Percentiles rank a stretch among this genome's conserved stretches.
Evolutionary conservation across 768 basidiomycete species (phyloP).

Genomic region (Leucocoprinus sp.): DNA sequence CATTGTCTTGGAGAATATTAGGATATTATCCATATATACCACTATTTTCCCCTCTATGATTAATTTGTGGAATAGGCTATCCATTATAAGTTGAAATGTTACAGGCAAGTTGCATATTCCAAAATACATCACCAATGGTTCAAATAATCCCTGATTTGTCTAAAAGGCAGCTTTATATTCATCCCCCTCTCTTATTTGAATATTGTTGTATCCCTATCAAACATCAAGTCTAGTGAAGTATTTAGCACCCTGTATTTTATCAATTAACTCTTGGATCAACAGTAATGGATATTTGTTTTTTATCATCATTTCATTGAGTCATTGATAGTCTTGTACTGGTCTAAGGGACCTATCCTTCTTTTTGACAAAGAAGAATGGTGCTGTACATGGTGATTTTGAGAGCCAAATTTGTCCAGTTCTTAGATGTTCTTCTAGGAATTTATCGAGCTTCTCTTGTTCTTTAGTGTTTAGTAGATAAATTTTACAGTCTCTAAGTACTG

Average conservation of each 20-base stretch:
- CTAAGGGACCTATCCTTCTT: constrained; percentile 18
- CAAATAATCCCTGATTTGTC: constrained; percentile 24
- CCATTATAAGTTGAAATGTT: constrained; percentile 25
- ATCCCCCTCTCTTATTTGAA: constrained; percentile 23
- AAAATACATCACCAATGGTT: constrained; percentile 33
- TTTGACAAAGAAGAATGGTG: constrained; percentile 17
- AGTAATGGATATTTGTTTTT: constrained; percentile 28
- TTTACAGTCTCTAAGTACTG: too few relatives aligned
- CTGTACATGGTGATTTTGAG: constrained; percentile 15
- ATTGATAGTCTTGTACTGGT: constrained; percentile 23
- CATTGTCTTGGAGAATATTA: constrained; percentile 22
- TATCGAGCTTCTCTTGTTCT: constrained; percentile 7
- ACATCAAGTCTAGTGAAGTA: constrained; percentile 4
- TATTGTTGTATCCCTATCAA: constrained; percentile 26
- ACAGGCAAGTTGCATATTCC: constrained; percentile 26
- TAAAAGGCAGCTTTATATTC: constrained; percentile 33
- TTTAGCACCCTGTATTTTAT: constrained; percentile 14
- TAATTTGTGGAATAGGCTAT: constrained; percentile 15
- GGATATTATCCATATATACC: constrained; percentile 20
- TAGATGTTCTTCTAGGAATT: constrained; percentile 20
- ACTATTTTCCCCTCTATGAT: constrained; percentile 28
- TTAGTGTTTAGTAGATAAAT: not conserved
- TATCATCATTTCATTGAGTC: constrained; percentile 25
- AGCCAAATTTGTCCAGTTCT: constrained; percentile 20
- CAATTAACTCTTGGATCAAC: constrained; percentile 24